A percentile compares a stretch with the other conserved stretches of the same genome.
These are phyloP conservation scores for Colletotrichum gigasporum DNA, from an alignment of 2,329 filamentous ascomycete species.

Conservation along the genomic window DNA sequence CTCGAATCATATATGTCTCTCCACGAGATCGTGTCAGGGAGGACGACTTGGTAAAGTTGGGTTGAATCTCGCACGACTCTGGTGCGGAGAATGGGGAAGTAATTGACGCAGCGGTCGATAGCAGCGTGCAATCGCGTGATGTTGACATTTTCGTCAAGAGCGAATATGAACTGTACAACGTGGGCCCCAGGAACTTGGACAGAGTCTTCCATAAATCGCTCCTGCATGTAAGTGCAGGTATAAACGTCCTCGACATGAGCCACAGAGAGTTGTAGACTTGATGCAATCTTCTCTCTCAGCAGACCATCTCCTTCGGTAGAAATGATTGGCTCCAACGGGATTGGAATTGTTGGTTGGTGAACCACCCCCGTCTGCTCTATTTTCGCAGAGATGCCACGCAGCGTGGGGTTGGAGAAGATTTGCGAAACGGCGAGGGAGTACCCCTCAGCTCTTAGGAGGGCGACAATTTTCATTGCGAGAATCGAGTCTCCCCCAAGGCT, in stretches of 20 bases:
- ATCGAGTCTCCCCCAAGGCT: constrained; percentile 37
- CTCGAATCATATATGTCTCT: neutral
- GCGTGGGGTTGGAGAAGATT: constrained; percentile 23
- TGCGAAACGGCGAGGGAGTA: constrained; percentile 29
- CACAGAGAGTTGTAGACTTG: neutral
- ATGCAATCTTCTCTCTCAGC: neutral
- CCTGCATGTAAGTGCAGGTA: constrained; percentile 2
- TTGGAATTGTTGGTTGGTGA: neutral
- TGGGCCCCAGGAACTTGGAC: constrained; percentile 1
- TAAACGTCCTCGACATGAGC: neutral
- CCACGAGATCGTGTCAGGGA: neutral
- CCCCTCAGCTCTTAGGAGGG: constrained; percentile 29
- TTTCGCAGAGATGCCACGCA: constrained; percentile 26
- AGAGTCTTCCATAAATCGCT: constrained; percentile 3
- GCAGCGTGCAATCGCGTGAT: neutral
- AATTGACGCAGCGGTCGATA: neutral
- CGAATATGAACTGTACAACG: constrained; percentile 11
- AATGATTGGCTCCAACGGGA: neutral
- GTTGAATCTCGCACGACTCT: neutral
- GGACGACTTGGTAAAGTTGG: neutral
- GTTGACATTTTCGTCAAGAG: neutral
- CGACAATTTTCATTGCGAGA: constrained; percentile 37
- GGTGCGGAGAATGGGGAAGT: neutral
- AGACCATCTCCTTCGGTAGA: neutral
- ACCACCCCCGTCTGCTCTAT: neutral